Evolutionary conservation across 176 grass and related monocot genomes (phyloP), one percentile per base, ranked within the genome.

Genomic region (Hordeum vulgare): DNA sequence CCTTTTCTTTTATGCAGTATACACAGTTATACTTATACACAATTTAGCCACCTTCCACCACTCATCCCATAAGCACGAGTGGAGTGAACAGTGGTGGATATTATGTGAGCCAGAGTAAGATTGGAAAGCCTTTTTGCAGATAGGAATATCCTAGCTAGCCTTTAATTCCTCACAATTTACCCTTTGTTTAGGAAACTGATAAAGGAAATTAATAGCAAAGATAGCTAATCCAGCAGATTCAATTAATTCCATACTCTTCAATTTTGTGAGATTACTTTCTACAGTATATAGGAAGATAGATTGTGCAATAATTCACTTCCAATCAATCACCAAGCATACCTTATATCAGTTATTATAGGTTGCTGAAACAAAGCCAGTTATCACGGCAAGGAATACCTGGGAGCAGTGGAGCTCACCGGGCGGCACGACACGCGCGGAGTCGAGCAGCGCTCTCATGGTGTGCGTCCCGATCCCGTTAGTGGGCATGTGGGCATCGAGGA

Each of bases 401-500:
- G 91, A 68, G 80, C 97, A 99, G 36, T 90, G 88, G 24, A 99
- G 90, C 63, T 94, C 66, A 79, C 90, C 81, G 74, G 66, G 86
- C 20, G 86, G 69, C 62, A 96, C 93, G 36, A 99, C 68, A 61
- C 81, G 82, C 29, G 89, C 87, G 20, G 97, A 96, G 20, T 73
- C 81, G 42, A 99, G 88, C 33, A 99, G 86, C 84, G 88, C 71
- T 72, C 89, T 90, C 97, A 99, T 99, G 0, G 93, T 96, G 81
- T 99, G 97, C 80, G 51, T 83, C n/a, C 81, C 80, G 71, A 96
- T 89, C 60, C 54, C 89, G 11, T 84, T 75, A 6, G 11, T 33
- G 41, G 85, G 91, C 73, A 94, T 72, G 62, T 90, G 90, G 47
- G 69, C 71, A 56, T 96, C 78, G 59, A 99, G 91, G 77, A 99